Base-by-base conservation (phyloP, 192 early-diverging fungal genomes). In the Coemansia sp. region DNA sequence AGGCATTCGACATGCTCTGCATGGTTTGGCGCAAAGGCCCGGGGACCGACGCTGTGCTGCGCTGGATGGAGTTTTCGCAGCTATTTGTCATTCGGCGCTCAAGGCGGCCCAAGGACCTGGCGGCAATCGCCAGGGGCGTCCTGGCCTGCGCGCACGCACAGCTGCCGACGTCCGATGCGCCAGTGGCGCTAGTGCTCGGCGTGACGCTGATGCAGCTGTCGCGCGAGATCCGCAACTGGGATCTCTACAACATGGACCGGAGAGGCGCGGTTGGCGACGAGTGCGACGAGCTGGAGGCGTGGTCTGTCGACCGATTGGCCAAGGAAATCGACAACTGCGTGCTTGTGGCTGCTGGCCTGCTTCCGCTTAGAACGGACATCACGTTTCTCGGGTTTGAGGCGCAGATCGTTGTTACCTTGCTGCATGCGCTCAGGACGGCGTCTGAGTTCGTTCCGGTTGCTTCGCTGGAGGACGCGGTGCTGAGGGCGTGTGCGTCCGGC, bases 61-160 rank as follows among this genome's bases (percentile, higher is more conserved):
- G 62, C 2, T 80, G 77, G 77, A 74, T 63, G 13, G 65, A 73
- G 13, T 80, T 74, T 50, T 20, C 62, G 16, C 77, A 71, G 60
- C 56, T 60, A 9, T 71, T 52, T 13, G 47, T 80, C 39, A 3
- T 18, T 9, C 57, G 57, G 7, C 39, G 42, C 11, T 16, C 35
- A 4, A 14, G 4, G 23, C 22, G 16, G 22, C 23, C 35, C 25
- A 28, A 45, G 22, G 36, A 42, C 13, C 57, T 58, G 29, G 35
- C 30, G 3, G 22, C 22, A 20, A 18, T 47, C 24, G 22, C 39
- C 36, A 46, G 25, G 6, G 53, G 25, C 29, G 28, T 27, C 13
- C 51, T 67, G 14, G 50, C 13, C 10, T 59, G 58, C 30, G 56
- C 45, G 3, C 58, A 34, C 18, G 60, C 60, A 6, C 53, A 58